Conservation (phyloP, 352 stramenopile species). For the Phytophthora melonis region DNA sequence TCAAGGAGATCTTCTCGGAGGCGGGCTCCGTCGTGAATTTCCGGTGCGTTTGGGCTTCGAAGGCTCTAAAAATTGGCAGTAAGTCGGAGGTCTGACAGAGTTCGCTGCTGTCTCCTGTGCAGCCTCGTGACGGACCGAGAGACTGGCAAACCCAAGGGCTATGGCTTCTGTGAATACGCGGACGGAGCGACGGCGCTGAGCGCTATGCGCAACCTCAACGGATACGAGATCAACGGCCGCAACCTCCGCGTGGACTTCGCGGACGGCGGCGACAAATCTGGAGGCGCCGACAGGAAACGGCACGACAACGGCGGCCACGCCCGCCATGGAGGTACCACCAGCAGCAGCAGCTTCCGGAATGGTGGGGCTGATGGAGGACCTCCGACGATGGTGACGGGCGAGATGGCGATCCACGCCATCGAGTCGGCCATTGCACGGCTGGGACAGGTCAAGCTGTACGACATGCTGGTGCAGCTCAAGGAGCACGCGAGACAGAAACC, state of each 20-base stretch:
- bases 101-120: conserved; percentile 9
- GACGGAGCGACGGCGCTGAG: conserved; percentile 85
- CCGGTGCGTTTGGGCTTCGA: conserved; percentile 46
- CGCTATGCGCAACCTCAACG: conserved; percentile 89
- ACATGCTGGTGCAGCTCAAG: conserved; percentile 85
- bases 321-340: conserved; percentile 26
- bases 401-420: conserved; percentile 84
- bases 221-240: conserved; percentile 84
- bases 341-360: conserved; percentile 38
- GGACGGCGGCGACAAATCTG: conserved; percentile 72
- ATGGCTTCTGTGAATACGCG: conserved; percentile 89
- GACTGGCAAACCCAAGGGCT: conserved; percentile 87
- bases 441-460: conserved; percentile 83
- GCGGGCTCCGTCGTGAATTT: conserved; percentile 88
- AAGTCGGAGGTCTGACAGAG: not conserved
- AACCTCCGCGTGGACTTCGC: conserved; percentile 89
- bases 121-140: conserved; percentile 88
- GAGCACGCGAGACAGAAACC: conserved; percentile 80
- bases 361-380: conserved; percentile 30
- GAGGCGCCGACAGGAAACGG: conserved; percentile 39
- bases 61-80: not conserved
- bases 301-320: conserved; percentile 35
- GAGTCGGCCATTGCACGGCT: conserved; percentile 74
- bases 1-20: conserved; percentile 90
- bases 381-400: conserved; percentile 62